phyloP scores from a whole-genome alignment of 805 yeast genomes.

The Schizosaccharomyces osmophilus region DNA sequence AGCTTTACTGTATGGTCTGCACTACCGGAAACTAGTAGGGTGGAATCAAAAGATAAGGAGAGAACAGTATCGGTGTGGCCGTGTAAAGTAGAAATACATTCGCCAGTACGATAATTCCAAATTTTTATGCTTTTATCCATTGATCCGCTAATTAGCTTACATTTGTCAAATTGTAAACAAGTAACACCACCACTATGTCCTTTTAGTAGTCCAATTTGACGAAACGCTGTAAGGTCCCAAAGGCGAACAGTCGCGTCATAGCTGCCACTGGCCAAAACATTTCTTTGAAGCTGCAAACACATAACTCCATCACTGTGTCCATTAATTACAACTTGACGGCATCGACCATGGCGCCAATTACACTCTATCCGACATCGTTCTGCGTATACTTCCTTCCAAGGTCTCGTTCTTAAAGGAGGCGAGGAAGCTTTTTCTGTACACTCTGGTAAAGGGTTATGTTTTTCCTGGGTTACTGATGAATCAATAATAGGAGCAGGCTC shows the following conservation, averaged over 20 bases:
- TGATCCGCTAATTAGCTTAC: constrained; percentile 77
- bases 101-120: constrained; percentile 90
- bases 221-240: constrained; percentile 76
- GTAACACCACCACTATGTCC: constrained; percentile 85
- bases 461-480: neutral
- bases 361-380: constrained; percentile 79
- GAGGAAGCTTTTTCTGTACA: neutral
- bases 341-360: constrained; percentile 78
- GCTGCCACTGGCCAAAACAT: constrained; percentile 68
- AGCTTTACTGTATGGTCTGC: constrained; percentile 82
- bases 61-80: constrained; percentile 78
- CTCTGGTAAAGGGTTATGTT: neutral
- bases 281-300: constrained; percentile 61
- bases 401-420: neutral
- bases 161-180: constrained; percentile 62
- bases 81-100: constrained; percentile 75
- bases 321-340: constrained; percentile 33
- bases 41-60: constrained; percentile 58
- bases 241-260: constrained; percentile 73
- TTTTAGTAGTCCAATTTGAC: constrained; percentile 44
- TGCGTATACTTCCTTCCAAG: constrained; percentile 18
- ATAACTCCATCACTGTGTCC: constrained; percentile 82
- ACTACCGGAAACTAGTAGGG: constrained; percentile 73
- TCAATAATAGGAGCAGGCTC: constrained; percentile 7
- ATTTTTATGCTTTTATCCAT: constrained; percentile 76